Evolutionary conservation across 805 yeast genomes (phyloP).

Genomic region (Suhomyces sp.): DNA sequence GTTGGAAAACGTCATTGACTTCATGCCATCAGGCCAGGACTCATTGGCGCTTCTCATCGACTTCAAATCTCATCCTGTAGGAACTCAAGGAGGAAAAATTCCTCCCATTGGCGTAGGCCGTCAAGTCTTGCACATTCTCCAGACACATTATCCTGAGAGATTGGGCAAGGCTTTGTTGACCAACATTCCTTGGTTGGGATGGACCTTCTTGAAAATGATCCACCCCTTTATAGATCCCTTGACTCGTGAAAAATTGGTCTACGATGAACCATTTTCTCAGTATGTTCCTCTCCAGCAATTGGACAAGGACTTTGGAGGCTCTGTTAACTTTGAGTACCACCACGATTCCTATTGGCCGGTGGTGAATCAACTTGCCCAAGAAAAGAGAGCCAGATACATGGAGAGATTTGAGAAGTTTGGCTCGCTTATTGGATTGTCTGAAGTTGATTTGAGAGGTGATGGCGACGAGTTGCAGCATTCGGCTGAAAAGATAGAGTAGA

Average conservation of each 20-base stretch:
- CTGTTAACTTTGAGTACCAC: constrained; percentile 75
- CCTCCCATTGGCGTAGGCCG: constrained; percentile 56
- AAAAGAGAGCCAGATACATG: constrained; percentile 61
- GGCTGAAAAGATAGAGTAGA: constrained; percentile 3
- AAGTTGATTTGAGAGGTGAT: constrained; percentile 64
- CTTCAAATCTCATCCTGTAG: constrained; percentile 58
- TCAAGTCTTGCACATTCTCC: constrained; percentile 89
- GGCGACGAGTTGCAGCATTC: constrained; percentile 29
- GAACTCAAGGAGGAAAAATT: constrained; percentile 39
- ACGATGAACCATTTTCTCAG: constrained; percentile 80
- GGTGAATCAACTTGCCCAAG: constrained; percentile 57
- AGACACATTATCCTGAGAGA: constrained; percentile 96
- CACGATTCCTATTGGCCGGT: constrained; percentile 80
- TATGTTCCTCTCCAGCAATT: constrained; percentile 81
- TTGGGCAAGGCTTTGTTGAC: constrained; percentile 89
- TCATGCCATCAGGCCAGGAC: constrained; percentile 60
- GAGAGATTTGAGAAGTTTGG: constrained; percentile 73
- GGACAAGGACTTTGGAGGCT: constrained; percentile 83
- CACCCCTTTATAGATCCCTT: constrained; percentile 96
- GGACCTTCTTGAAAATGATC: constrained; percentile 87
- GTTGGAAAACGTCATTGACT: constrained; percentile 51
- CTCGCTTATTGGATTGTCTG: constrained; percentile 72
- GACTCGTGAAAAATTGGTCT: constrained; percentile 90
- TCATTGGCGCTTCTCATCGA: constrained; percentile 54
- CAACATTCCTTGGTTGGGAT: constrained; percentile 90